These are phyloP conservation scores for Acacia pycnantha DNA, from an alignment of 331 rosid genomes.

Conservation along the genomic window DNA sequence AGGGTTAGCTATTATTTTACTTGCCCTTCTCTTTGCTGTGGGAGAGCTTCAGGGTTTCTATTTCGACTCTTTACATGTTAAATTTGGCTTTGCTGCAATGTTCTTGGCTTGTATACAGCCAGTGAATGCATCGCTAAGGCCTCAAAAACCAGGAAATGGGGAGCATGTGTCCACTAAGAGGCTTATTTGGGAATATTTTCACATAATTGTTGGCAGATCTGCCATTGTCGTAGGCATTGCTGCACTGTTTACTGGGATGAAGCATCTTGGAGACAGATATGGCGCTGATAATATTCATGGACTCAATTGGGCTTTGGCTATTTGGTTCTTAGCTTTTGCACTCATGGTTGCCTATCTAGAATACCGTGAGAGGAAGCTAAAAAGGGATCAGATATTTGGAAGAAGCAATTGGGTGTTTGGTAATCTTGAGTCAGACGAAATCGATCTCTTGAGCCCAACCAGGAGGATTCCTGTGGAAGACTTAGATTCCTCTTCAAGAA, in stretches of 20 bases:
- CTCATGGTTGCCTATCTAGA: constrained; percentile 64
- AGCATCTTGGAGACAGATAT: constrained; percentile 81
- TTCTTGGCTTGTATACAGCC: constrained; percentile 75
- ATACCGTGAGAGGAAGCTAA: constrained; percentile 44
- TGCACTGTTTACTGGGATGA: constrained; percentile 81
- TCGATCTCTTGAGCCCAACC: constrained; percentile 67
- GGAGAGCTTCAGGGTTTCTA: constrained; percentile 89
- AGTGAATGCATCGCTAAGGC: constrained; percentile 67
- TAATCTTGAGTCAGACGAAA: constrained; percentile 69
- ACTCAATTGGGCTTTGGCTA: constrained; percentile 66
- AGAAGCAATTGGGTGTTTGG: constrained; percentile 94
- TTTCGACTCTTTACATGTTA: constrained; percentile 74
- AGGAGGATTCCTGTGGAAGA: constrained; percentile 46
- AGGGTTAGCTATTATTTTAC: constrained; percentile 72
- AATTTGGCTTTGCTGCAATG: constrained; percentile 66
- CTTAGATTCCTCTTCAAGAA: constrained; percentile 48
- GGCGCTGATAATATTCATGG: constrained; percentile 68
- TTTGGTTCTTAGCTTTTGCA: constrained; percentile 66
- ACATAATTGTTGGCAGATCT: constrained; percentile 69
- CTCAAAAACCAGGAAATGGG: constrained; percentile 55
- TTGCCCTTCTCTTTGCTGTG: constrained; percentile 87
- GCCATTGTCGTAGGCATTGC: constrained; percentile 68
- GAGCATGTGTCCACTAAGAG: constrained; percentile 57
- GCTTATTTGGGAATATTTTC: constrained; percentile 82
- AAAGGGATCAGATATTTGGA: constrained; percentile 45